These are phyloP conservation scores for Tripterygium wilfordii DNA, from an alignment of 177 flowering plant genomes.

Conservation along the genomic window DNA sequence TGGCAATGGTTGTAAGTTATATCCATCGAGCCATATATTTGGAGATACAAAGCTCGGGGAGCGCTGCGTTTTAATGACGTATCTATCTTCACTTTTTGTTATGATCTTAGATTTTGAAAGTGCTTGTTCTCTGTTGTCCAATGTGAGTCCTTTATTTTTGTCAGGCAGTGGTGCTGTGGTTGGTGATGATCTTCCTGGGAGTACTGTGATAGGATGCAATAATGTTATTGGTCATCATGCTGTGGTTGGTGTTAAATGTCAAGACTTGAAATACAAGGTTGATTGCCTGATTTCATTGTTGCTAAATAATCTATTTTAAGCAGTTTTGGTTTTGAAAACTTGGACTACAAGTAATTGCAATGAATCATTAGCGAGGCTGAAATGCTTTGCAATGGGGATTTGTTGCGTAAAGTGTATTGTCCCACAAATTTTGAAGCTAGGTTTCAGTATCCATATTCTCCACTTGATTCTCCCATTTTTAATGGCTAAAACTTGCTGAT, in stretches of 20 bases:
- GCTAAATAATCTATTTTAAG: too few species aligned
- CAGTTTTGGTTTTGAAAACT: too few species aligned
- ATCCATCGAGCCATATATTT: constrained; percentile 81
- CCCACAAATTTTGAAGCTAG: too few species aligned
- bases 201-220: constrained; percentile 65
- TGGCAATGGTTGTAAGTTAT: constrained; percentile 62
- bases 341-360: too few species aligned
- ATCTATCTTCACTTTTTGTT: background rate
- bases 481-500: too few species aligned
- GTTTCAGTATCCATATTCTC: too few species aligned
- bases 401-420: too few species aligned
- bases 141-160: constrained; percentile 19
- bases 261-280: constrained; percentile 91
- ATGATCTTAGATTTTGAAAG: background rate
- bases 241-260: constrained; percentile 86
- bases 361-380: too few species aligned
- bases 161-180: constrained; percentile 85
- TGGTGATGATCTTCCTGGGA: constrained; percentile 89
- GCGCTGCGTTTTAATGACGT: constrained; percentile 66
- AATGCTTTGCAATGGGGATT: too few species aligned
- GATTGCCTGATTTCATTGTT: background rate
- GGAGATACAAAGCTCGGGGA: constrained; percentile 80
- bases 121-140: background rate
- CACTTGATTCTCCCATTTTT: too few species aligned
- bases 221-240: constrained; percentile 85